Conservation (phyloP, 148 eudicot species). For the Heliamphora exappendiculata region DNA sequence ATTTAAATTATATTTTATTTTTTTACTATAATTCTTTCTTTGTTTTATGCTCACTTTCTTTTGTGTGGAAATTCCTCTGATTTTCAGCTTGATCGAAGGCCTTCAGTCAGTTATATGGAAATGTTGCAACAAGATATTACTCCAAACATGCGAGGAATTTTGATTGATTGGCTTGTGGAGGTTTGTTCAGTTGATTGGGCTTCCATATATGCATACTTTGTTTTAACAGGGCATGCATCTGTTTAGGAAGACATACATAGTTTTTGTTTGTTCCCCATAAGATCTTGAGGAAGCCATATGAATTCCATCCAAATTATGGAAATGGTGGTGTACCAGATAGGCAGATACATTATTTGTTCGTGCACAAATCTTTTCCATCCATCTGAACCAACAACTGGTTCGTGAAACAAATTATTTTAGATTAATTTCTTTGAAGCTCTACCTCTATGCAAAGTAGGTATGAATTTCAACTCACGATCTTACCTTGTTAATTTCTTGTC, state of each 20-base stretch:
- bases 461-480: not conserved
- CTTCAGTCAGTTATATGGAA: slow-evolving; percentile 60
- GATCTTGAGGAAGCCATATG: not conserved
- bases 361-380: not conserved
- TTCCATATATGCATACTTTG: not conserved
- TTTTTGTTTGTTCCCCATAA: not conserved
- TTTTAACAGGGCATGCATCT: not conserved
- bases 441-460: not conserved
- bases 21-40: not conserved
- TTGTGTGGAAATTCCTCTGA: not conserved
- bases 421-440: not conserved
- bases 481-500: not conserved
- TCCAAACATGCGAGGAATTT: slow-evolving; percentile 67
- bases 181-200: slow-evolving; percentile 28
- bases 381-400: not conserved
- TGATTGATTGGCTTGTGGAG: slow-evolving; percentile 96
- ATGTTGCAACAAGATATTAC: slow-evolving; percentile 63
- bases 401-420: not conserved
- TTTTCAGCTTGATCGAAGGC: slow-evolving; percentile 62
- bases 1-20: not conserved
- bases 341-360: not conserved
- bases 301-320: not conserved
- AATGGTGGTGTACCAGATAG: not conserved
- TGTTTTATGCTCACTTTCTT: not conserved
- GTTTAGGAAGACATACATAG: not conserved